phyloP scores from a whole-genome alignment of 345 rosid genomes.

The Syzygium grande region DNA sequence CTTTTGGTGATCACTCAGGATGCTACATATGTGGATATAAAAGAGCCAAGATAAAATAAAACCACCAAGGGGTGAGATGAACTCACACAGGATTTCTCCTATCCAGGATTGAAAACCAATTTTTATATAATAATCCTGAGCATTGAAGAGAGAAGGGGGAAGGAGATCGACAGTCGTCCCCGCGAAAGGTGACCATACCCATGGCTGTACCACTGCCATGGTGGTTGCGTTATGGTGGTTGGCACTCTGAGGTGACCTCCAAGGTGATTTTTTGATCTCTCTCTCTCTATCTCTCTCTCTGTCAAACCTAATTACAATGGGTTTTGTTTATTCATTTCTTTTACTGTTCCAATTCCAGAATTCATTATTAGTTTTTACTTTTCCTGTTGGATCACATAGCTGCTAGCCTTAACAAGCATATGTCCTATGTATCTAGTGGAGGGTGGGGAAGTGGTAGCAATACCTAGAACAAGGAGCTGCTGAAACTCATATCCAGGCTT shows the following conservation, averaged over 20 bases:
- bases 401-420: not conserved
- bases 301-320: not conserved
- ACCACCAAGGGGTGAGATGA: not conserved
- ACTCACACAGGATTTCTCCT: not conserved
- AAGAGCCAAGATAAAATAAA: not conserved
- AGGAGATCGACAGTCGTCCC: not conserved
- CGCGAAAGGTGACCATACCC: not conserved
- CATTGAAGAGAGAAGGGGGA: not conserved
- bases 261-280: not conserved
- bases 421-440: not conserved
- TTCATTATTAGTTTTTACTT: not conserved
- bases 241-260: not conserved
- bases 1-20: not conserved
- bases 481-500: conserved; percentile 85
- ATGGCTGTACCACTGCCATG: not conserved
- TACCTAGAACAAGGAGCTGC: conserved; percentile 82
- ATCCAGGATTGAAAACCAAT: not conserved
- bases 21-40: not conserved
- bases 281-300: not conserved
- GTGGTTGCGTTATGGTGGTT: not conserved
- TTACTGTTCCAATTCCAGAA: not conserved
- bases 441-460: not conserved
- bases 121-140: not conserved
- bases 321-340: not conserved
- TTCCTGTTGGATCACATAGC: not conserved